Conservation (phyloP, 106 monocot genomes). For the Xerophyta viscosa region DNA sequence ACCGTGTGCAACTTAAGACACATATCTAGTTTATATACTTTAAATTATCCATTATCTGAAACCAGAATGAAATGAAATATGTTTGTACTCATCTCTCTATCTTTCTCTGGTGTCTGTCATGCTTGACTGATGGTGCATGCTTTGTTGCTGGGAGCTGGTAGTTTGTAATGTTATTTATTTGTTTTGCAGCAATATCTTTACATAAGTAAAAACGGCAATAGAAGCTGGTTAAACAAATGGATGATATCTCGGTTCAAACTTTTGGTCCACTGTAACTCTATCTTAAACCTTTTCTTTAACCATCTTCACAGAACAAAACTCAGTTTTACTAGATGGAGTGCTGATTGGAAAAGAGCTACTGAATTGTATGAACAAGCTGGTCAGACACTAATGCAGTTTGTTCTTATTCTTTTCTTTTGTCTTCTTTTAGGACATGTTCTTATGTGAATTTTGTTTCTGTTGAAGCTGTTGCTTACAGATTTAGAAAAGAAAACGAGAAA, state of each 20-base stretch:
- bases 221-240: neutral
- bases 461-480: conserved; percentile 79
- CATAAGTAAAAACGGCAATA: too few species aligned
- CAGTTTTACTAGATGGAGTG: conserved; percentile 79
- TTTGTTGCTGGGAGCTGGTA: too few species aligned
- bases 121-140: too few species aligned
- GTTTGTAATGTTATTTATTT: too few species aligned
- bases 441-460: conserved; percentile 18
- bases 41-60: too few species aligned
- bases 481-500: conserved; percentile 65
- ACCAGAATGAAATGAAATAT: too few species aligned
- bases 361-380: conserved; percentile 70
- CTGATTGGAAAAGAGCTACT: conserved; percentile 69
- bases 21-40: too few species aligned
- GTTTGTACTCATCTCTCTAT: too few species aligned
- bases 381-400: conserved; percentile 7
- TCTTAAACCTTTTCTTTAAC: neutral
- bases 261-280: neutral
- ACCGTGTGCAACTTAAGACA: too few species aligned
- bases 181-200: too few species aligned
- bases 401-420: conserved; percentile 1
- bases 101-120: too few species aligned
- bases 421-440: neutral
- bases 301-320: conserved; percentile 55
- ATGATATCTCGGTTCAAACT: neutral